Evolutionary conservation across 495 filamentous ascomycete genomes (phyloP).

Genomic region (Echria macrotheca): DNA sequence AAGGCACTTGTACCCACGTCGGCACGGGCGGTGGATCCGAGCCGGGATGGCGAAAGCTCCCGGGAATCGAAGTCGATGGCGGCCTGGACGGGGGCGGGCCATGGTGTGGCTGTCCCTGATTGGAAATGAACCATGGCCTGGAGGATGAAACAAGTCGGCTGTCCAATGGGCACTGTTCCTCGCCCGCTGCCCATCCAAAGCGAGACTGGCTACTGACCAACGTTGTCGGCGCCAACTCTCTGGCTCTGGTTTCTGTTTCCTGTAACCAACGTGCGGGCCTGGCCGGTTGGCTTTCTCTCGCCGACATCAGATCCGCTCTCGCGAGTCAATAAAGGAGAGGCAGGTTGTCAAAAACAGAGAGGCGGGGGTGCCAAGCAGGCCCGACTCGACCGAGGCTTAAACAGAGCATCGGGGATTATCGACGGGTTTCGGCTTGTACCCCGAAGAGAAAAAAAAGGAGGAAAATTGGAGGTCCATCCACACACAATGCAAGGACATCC

Average conservation of each 20-base stretch:
- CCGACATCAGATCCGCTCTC: not conserved
- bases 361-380: too few relatives aligned
- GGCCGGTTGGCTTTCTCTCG: not conserved
- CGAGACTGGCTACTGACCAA: too few relatives aligned
- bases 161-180: constrained; percentile 7
- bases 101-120: constrained; percentile 16
- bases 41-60: constrained; percentile 4
- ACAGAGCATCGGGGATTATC: not conserved
- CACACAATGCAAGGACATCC: constrained; percentile 5
- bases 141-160: constrained; percentile 14
- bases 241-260: too few relatives aligned
- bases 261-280: not conserved
- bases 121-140: constrained; percentile 11
- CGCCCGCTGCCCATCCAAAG: constrained; percentile 6
- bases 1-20: not conserved
- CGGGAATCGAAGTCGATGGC: not conserved
- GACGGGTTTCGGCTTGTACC: too few relatives aligned
- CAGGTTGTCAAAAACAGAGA: too few relatives aligned
- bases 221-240: too few relatives aligned
- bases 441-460: constrained; percentile 3
- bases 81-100: not conserved
- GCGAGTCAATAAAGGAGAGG: too few relatives aligned
- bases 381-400: too few relatives aligned
- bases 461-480: constrained; percentile 11
- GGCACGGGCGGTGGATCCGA: constrained; percentile 8